Base-by-base conservation (phyloP, 352 stramenopile species). In the Pythium scleroteichum region DNA sequence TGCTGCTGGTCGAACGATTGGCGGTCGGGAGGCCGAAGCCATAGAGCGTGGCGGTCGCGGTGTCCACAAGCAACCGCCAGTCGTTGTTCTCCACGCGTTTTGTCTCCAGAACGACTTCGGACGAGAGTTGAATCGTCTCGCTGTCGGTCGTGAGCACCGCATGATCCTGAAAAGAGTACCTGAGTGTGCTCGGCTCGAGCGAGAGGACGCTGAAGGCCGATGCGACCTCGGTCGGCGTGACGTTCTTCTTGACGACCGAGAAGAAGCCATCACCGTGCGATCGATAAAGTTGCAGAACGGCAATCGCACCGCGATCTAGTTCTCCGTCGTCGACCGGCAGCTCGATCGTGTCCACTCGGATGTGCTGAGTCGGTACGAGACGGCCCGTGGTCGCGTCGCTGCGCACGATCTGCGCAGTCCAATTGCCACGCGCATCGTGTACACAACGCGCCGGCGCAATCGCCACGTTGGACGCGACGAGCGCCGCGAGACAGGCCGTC, bases 391-490 rank as follows among this genome's bases (percentile, higher is more conserved):
- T 10, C 22, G 16, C 20, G 10, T 32, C 47, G n/a, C 27, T 24
- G 26, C 22, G 20, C 17, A 53, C 29, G 19, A 53, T 41, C 27
- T 42, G 47, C 27, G 47, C 47, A 16, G 26, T 53, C 47, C 47
- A 53, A 10, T 26, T 33, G 17, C 22, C 29, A 33, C 9, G 26
- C 47, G 9, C 12, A 20, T 7, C 27, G 16, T 8, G 16, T 10
- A 53, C 17, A 17, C 47, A 53, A 14, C 16, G 47, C 47, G 47
- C 26, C 14, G 16, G 47, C 47, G 47, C 39, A 2, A 53, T 8
- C 47, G 39, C 22, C 47, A 53, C 29, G 19, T 53, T n/a, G 8
- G 47, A 40, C 14, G 26, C 26, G 29, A 53, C 47, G 4, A 32
- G 4, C 13, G 27, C 47, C 13, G 26, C 47, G 27, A 53, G 47